Evolutionary conservation across 108 stramenopile genomes (phyloP).

Genomic region (Skeletonema grethae): DNA sequence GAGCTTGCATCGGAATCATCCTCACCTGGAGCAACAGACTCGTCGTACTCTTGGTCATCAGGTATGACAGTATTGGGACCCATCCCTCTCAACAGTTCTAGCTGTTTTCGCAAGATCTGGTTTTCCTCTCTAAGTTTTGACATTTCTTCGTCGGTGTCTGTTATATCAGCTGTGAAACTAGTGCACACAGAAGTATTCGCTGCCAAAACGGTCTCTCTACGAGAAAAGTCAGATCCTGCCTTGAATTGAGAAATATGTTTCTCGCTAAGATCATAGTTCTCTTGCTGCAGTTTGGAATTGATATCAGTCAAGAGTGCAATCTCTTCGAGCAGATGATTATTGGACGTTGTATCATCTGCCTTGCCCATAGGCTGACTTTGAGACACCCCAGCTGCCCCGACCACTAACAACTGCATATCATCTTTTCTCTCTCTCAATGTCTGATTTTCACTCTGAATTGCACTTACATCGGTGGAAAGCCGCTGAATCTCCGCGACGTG

Average conservation of each 20-base stretch:
- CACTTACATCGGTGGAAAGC: not conserved
- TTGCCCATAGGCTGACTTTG: not conserved
- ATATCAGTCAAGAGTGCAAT: not conserved
- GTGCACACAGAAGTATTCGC: slow-evolving; percentile 20
- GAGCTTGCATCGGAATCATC: slow-evolving; percentile 4
- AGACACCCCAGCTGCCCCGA: not conserved
- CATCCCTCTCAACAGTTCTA: slow-evolving; percentile 19
- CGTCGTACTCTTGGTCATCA: slow-evolving; percentile 30
- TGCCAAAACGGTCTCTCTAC: slow-evolving; percentile 6
- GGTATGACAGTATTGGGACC: slow-evolving; percentile 1
- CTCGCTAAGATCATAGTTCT: not conserved
- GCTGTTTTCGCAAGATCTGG: slow-evolving; percentile 22
- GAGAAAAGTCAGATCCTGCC: not conserved
- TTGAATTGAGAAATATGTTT: not conserved
- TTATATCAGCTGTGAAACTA: slow-evolving; percentile 25
- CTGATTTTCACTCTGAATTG: not conserved
- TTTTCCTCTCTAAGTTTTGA: slow-evolving; percentile 33
- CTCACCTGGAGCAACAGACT: slow-evolving; percentile 34
- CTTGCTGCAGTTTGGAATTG: slow-evolving; percentile 4
- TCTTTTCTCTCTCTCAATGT: not conserved
- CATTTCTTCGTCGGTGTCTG: slow-evolving; percentile 26
- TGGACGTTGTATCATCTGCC: not conserved
- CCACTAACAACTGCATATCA: not conserved
- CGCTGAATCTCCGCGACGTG: not conserved
- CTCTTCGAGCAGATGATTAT: not conserved